Percentiles rank a stretch among this genome's conserved stretches.
These are phyloP conservation scores for Suhomyces vadensis DNA, from an alignment of 805 yeast species.

Conservation along the genomic window DNA sequence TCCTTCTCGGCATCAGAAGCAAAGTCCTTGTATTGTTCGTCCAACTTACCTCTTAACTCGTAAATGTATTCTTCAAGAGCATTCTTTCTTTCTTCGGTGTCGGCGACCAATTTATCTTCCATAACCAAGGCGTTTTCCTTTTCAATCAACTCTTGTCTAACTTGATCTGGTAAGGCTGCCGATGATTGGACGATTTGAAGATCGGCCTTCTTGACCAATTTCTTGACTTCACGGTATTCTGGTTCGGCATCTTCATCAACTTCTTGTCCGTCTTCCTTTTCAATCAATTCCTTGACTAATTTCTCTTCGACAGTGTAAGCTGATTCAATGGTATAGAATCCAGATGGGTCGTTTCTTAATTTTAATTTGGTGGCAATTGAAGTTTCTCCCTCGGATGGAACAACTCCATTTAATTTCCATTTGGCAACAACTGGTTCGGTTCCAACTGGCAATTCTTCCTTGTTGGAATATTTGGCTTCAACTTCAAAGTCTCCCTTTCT, in stretches of 20 bases:
- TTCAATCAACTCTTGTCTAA: constrained; percentile 68
- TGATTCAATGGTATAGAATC: constrained; percentile 88
- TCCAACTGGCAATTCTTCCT: constrained; percentile 70
- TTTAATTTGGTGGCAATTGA: constrained; percentile 85
- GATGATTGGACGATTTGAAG: constrained; percentile 62
- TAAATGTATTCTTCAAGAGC: constrained; percentile 98
- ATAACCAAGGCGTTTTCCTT: constrained; percentile 80
- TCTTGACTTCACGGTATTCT: constrained; percentile 85
- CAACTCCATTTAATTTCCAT: constrained; percentile 87
- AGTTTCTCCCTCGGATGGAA: constrained; percentile 72
- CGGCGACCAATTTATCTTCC: constrained; percentile 95
- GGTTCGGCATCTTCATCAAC: constrained; percentile 72
- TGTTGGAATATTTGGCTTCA: constrained; percentile 82
- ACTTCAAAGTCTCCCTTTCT: constrained; percentile 86
- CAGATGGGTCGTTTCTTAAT: constrained; percentile 96
- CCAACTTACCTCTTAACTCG: constrained; percentile 95
- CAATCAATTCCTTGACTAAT: constrained; percentile 84
- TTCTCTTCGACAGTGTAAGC: constrained; percentile 95
- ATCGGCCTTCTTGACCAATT: constrained; percentile 87
- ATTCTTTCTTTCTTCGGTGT: constrained; percentile 98
- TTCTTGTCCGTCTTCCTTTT: constrained; percentile 52
- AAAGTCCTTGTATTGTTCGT: constrained; percentile 83
- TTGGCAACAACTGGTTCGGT: constrained; percentile 67
- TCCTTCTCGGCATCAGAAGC: constrained; percentile 90
- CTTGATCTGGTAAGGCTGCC: constrained; percentile 57